Evolutionary conservation across 2,329 filamentous ascomycete species (phyloP).

Genomic region (Dactylellina drechsleri): DNA sequence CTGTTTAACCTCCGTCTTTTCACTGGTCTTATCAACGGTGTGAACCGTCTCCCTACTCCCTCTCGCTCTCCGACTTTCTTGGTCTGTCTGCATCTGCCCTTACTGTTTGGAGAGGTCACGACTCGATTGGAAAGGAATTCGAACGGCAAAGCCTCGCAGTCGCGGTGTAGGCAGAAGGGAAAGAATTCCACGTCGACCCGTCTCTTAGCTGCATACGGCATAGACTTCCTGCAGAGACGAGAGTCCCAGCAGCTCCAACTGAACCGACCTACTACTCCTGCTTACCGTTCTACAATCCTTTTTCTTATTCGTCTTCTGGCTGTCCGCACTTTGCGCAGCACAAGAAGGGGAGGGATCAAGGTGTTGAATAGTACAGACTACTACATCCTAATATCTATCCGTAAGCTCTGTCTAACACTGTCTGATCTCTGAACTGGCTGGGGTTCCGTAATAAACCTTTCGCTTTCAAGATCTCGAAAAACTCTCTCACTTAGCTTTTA

Average conservation of each 20-base stretch:
- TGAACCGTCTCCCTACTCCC: slow-evolving; percentile 1
- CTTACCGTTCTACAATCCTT: slow-evolving; percentile 9
- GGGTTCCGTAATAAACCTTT: background rate
- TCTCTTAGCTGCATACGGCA: slow-evolving; percentile 53
- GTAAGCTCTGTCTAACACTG: too few species aligned
- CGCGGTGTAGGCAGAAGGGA: slow-evolving; percentile 40
- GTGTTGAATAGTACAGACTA: slow-evolving; percentile 33
- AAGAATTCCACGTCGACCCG: slow-evolving; percentile 51
- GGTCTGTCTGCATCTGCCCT: slow-evolving; percentile 1
- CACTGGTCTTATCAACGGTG: slow-evolving; percentile 47
- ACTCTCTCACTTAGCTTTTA: background rate
- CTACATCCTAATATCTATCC: slow-evolving; percentile 27
- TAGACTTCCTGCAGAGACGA: slow-evolving; percentile 49
- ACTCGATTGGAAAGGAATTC: slow-evolving; percentile 48
- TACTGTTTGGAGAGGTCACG: slow-evolving; percentile 40
- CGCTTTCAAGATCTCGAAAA: background rate
- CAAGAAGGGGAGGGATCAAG: slow-evolving; percentile 50
- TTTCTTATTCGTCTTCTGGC: slow-evolving; percentile 20
- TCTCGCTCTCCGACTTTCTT: slow-evolving; percentile 16
- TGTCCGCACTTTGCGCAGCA: slow-evolving; percentile 13
- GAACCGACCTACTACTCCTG: slow-evolving; percentile 3
- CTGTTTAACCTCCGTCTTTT: slow-evolving; percentile 41
- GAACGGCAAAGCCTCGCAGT: slow-evolving; percentile 28
- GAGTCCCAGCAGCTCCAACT: slow-evolving; percentile 23
- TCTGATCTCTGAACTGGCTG: slow-evolving; percentile 33